phyloP scores from a whole-genome alignment of 371 early-diverging fungal species.

The Lichtheimia ramosa region DNA sequence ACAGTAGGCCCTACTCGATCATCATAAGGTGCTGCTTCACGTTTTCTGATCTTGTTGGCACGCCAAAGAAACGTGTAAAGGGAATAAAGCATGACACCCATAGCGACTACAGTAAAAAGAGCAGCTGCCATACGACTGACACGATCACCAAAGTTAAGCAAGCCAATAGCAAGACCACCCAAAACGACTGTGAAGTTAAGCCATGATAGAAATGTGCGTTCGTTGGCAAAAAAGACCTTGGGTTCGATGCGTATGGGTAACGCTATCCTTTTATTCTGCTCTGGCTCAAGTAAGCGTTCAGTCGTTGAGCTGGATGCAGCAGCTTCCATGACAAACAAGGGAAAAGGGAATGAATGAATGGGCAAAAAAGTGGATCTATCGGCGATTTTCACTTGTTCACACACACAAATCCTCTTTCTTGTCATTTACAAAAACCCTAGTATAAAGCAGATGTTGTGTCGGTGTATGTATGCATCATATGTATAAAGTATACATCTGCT shows the following conservation, averaged over 20 bases:
- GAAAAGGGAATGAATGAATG: not conserved
- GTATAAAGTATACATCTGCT: not conserved
- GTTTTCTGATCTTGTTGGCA: conserved; percentile 55
- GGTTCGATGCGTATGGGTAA: conserved; percentile 90
- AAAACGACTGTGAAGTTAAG: conserved; percentile 68
- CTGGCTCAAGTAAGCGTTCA: conserved; percentile 15
- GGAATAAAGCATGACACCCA: conserved; percentile 70
- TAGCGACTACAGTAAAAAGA: conserved; percentile 71
- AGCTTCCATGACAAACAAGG: not conserved
- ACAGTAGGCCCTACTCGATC: conserved; percentile 52
- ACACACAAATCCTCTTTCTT: not conserved
- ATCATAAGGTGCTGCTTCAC: conserved; percentile 53
- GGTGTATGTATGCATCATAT: not conserved
- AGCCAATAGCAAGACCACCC: conserved; percentile 66
- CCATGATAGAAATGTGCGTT: conserved; percentile 91
- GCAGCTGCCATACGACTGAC: conserved; percentile 65
- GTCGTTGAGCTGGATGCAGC: conserved; percentile 1
- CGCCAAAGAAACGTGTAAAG: conserved; percentile 81
- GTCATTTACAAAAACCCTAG: not conserved
- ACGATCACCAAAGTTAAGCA: conserved; percentile 76
- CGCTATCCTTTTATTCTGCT: conserved; percentile 54
- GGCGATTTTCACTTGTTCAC: not conserved
- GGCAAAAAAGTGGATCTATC: not conserved
- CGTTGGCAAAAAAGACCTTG: conserved; percentile 98
- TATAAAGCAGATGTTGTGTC: not conserved